Percentiles rank a stretch among this genome's conserved stretches.
phyloP scores from a whole-genome alignment of 2,329 filamentous ascomycete genomes.

The Fusarium nodosum region DNA sequence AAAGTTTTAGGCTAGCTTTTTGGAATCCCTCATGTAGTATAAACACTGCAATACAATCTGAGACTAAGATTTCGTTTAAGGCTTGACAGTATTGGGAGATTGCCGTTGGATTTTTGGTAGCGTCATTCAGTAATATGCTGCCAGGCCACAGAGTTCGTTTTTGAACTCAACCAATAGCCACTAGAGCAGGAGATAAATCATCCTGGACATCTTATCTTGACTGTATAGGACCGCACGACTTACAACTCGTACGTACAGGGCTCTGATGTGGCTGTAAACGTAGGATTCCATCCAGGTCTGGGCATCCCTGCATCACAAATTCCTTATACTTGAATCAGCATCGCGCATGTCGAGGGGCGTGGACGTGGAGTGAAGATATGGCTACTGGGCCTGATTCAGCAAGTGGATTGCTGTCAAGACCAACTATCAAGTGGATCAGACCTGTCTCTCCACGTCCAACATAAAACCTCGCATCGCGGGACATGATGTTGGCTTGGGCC shows the following conservation, averaged over 20 bases:
- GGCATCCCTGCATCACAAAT: slow-evolving; percentile 41
- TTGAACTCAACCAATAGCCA: slow-evolving; percentile 26
- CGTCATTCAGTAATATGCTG: no score
- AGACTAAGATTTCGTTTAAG: slow-evolving; percentile 15
- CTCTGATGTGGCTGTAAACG: slow-evolving; percentile 30
- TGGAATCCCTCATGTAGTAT: not conserved
- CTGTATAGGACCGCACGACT: slow-evolving; percentile 18
- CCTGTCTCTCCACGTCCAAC: slow-evolving; percentile 27
- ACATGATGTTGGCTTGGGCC: slow-evolving; percentile 19
- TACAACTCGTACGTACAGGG: not conserved
- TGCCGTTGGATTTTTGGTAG: not conserved
- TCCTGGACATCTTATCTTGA: slow-evolving; percentile 38
- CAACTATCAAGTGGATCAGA: slow-evolving; percentile 44
- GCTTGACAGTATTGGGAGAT: not conserved
- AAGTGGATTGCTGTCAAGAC: slow-evolving; percentile 41
- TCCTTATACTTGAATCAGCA: slow-evolving; percentile 32
- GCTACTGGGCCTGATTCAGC: slow-evolving; percentile 16
- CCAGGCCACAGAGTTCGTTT: not conserved
- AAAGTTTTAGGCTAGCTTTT: not conserved
- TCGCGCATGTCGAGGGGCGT: slow-evolving; percentile 26
- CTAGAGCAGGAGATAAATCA: slow-evolving; percentile 18
- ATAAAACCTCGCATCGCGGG: slow-evolving; percentile 28
- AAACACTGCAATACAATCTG: slow-evolving; percentile 3
- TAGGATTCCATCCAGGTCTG: slow-evolving; percentile 27
- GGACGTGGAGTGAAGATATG: slow-evolving; percentile 14